These are phyloP conservation scores for Desmodesmus armatus DNA, from an alignment of 139 green algal genomes.

Conservation along the genomic window DNA sequence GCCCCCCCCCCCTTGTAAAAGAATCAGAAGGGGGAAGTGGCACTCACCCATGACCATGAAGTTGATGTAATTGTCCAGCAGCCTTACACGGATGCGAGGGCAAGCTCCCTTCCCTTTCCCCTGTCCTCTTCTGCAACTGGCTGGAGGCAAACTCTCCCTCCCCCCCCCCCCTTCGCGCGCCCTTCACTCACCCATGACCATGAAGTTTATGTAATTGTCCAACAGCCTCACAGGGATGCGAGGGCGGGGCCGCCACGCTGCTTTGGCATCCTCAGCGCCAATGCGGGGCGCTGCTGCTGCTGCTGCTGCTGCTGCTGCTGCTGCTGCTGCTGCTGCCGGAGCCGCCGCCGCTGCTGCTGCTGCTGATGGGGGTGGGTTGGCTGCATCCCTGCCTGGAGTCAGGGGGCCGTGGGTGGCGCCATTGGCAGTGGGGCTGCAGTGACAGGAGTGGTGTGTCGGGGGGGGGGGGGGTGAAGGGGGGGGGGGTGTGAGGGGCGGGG, in stretches of 20 bases:
- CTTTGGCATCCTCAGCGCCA: background rate
- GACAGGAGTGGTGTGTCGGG: no score
- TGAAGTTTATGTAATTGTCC: slow-evolving; percentile 24
- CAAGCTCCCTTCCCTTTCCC: no score
- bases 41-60: slow-evolving; percentile 44
- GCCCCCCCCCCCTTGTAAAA: no score
- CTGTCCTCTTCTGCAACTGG: no score
- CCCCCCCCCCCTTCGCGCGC: no score
- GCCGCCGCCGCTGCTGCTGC: background rate
- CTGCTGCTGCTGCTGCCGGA: background rate
- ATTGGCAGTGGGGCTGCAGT: no score
- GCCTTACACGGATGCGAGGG: slow-evolving; percentile 22
- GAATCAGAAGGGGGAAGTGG: no score
- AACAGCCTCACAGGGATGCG: background rate
- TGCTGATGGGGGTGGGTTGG: background rate
- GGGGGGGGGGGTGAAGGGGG: no score
- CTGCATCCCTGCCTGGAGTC: no score
- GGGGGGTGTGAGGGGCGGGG: no score
- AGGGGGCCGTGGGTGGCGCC: no score
- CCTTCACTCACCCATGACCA: slow-evolving; percentile 7
- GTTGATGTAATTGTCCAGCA: slow-evolving; percentile 43
- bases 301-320: background rate
- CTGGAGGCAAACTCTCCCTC: no score
- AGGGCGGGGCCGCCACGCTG: slow-evolving; percentile 9
- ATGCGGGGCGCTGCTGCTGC: background rate